A percentile compares a stretch with the other conserved stretches of the same genome.
Conservation (phyloP, 441 rosid genomes). For the Aquilaria agallochum region DNA sequence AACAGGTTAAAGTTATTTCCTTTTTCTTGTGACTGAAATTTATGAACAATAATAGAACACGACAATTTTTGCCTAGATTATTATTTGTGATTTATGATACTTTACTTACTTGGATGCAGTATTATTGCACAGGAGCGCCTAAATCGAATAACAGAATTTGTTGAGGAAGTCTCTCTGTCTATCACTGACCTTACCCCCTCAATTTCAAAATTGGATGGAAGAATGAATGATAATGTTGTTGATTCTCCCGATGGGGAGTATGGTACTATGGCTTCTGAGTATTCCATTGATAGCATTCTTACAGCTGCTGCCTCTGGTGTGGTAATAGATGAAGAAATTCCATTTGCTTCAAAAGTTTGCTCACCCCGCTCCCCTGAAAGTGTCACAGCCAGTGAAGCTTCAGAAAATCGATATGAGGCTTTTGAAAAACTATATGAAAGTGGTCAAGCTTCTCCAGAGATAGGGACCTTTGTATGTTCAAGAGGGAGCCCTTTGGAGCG, state of each 20-base stretch:
- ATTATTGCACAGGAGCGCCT: constrained; percentile 92
- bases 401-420: constrained; percentile 53
- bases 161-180: constrained; percentile 59
- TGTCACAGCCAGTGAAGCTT: constrained; percentile 56
- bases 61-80: neutral
- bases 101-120: constrained; percentile 53
- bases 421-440: constrained; percentile 51
- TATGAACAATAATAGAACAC: constrained; percentile 8
- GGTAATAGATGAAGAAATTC: constrained; percentile 55
- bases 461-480: constrained; percentile 29
- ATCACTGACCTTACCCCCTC: constrained; percentile 36
- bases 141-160: constrained; percentile 72
- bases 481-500: constrained; percentile 52
- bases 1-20: constrained; percentile 51
- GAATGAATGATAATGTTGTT: constrained; percentile 28
- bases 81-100: constrained; percentile 10
- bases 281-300: constrained; percentile 70
- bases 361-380: constrained; percentile 73
- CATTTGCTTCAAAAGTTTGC: constrained; percentile 38
- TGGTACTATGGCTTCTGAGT: constrained; percentile 57
- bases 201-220: constrained; percentile 30
- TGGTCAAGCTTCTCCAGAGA: constrained; percentile 68
- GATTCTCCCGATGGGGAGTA: constrained; percentile 33
- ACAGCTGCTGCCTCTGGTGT: constrained; percentile 88
- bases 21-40: constrained; percentile 9